phyloP scores from a whole-genome alignment of 306 rosid species.

The Malus fusca region DNA sequence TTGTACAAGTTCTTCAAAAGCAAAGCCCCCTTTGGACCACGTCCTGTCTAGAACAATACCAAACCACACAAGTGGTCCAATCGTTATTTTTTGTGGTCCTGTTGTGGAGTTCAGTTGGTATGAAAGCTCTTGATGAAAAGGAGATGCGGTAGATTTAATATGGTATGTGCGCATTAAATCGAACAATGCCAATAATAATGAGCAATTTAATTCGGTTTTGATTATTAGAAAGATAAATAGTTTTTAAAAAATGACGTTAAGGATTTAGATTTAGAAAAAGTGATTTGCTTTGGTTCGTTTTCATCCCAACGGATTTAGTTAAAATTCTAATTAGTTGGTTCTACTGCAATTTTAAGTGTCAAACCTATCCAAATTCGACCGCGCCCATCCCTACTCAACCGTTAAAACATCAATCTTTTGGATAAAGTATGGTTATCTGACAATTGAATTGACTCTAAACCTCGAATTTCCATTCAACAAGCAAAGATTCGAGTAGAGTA shows the following conservation, averaged over 20 bases:
- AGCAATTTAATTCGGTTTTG: neutral
- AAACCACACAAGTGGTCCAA: constrained; percentile 31
- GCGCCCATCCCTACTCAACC: neutral
- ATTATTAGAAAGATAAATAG: too few relatives aligned
- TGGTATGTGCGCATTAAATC: neutral
- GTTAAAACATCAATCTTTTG: neutral
- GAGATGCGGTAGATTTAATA: neutral
- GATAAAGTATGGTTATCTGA: neutral
- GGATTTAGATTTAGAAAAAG: too few relatives aligned
- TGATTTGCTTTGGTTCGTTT: neutral
- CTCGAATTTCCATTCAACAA: neutral
- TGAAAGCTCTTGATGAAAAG: neutral
- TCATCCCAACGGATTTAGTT: too few relatives aligned
- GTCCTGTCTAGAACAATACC: constrained; percentile 17
- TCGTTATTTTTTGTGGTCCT: constrained; percentile 31
- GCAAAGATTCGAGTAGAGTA: neutral
- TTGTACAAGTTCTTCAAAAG: constrained; percentile 10
- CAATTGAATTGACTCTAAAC: neutral
- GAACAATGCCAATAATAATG: fast-evolving
- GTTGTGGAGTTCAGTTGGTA: neutral
- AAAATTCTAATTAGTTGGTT: too few relatives aligned
- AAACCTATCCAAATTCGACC: too few relatives aligned
- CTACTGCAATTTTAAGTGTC: fast-evolving
- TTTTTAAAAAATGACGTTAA: too few relatives aligned
- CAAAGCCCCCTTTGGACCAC: constrained; percentile 36